A percentile compares a stretch with the other conserved stretches of the same genome.
These are phyloP conservation scores for Neurospora tetraspora DNA, from an alignment of 495 filamentous ascomycete genomes.

Conservation along the genomic window DNA sequence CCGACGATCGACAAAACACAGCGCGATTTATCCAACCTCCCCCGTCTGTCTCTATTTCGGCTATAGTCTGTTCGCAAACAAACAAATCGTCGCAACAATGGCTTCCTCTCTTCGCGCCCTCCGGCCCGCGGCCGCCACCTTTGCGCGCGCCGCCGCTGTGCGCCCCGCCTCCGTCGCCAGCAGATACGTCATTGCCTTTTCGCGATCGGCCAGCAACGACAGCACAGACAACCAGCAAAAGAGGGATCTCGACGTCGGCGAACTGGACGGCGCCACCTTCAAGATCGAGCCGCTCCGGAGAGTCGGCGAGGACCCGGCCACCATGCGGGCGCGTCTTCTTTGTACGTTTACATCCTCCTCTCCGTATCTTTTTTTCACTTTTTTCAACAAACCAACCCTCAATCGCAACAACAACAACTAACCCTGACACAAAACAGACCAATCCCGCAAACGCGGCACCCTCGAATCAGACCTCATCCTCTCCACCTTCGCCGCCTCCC, in stretches of 20 bases:
- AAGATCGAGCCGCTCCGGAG: conserved; percentile 80
- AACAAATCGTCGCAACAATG: background rate
- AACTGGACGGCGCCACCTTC: conserved; percentile 82
- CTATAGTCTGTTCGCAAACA: background rate
- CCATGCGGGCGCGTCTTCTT: conserved; percentile 79
- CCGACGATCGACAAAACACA: background rate
- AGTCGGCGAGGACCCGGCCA: conserved; percentile 66
- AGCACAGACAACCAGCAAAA: conserved; percentile 8
- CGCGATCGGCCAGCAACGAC: background rate
- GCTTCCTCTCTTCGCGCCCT: conserved; percentile 1
- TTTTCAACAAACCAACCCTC: no score
- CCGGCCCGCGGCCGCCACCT: conserved; percentile 5
- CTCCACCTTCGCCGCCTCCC: conserved; percentile 81
- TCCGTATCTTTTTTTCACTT: no score
- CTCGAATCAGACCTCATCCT: conserved; percentile 93
- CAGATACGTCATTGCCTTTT: conserved; percentile 1
- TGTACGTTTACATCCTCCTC: no score
- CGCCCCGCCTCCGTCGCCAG: conserved; percentile 1
- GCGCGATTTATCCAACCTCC: background rate
- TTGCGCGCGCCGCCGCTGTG: conserved; percentile 13
- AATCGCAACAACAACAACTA: no score
- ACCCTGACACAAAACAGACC: no score
- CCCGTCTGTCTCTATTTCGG: background rate
- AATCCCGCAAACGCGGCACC: conserved; percentile 92
- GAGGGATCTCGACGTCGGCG: conserved; percentile 72